phyloP scores from a whole-genome alignment of 192 early-diverging fungal species.

The Coemansia sp. region DNA sequence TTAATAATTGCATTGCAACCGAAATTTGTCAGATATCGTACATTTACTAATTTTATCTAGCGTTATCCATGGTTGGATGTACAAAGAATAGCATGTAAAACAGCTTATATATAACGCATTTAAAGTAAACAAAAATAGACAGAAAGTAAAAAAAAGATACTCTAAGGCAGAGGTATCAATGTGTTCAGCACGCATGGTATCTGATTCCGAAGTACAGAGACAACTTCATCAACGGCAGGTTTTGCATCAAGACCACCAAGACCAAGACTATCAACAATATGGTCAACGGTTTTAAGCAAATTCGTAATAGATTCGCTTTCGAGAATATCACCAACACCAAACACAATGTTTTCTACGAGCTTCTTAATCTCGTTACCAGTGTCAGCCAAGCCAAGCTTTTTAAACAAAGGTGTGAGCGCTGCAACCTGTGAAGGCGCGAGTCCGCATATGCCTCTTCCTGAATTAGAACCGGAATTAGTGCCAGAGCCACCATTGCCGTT shows the following conservation, averaged over 20 bases:
- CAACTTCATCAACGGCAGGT: slow-evolving; percentile 36
- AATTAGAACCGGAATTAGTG: slow-evolving; percentile 7
- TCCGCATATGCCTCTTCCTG: slow-evolving; percentile 27
- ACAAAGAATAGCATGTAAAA: too few relatives aligned
- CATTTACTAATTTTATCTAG: too few relatives aligned
- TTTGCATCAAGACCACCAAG: slow-evolving; percentile 44
- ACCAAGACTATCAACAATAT: slow-evolving; percentile 34
- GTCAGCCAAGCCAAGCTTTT: slow-evolving; percentile 39
- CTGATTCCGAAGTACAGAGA: slow-evolving; percentile 43
- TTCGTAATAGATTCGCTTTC: slow-evolving; percentile 26
- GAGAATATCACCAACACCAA: slow-evolving; percentile 38
- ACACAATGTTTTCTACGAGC: slow-evolving; percentile 40
- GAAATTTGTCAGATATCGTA: too few relatives aligned
- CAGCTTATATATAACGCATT: background rate
- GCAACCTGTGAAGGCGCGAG: slow-evolving; percentile 24
- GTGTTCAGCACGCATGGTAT: slow-evolving; percentile 49
- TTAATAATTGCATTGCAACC: too few relatives aligned
- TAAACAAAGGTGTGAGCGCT: slow-evolving; percentile 41
- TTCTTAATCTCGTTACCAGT: slow-evolving; percentile 50
- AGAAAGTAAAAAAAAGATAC: slow-evolving; percentile 5
- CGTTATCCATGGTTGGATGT: too few relatives aligned
- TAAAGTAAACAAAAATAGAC: background rate
- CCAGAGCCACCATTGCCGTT: slow-evolving; percentile 7
- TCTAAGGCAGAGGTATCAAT: slow-evolving; percentile 35
- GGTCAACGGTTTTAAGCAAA: slow-evolving; percentile 33